Conservation (phyloP, 331 rosid genomes). For the Pyrus hybrid region DNA sequence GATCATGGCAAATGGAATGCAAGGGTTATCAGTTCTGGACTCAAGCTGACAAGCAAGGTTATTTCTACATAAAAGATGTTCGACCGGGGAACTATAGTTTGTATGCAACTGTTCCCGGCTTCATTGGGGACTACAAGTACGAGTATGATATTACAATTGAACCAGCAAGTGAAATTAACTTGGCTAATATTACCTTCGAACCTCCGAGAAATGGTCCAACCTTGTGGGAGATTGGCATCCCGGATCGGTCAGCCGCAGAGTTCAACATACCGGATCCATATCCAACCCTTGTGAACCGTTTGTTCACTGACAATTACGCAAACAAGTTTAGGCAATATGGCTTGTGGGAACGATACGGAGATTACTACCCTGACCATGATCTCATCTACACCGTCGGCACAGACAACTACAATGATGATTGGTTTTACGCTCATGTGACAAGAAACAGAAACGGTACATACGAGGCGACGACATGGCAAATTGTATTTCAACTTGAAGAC, state of each 20-base stretch:
- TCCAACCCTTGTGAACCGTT: conserved; percentile 29
- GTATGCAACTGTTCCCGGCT: conserved; percentile 76
- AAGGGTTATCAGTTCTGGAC: conserved; percentile 97
- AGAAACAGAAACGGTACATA: conserved; percentile 15
- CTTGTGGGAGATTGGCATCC: conserved; percentile 81
- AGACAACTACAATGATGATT: conserved; percentile 20
- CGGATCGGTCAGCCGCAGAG: conserved; percentile 73
- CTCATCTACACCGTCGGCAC: conserved; percentile 36
- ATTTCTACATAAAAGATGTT: conserved; percentile 42
- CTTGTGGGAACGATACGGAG: conserved; percentile 60
- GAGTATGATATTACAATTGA: conserved; percentile 21
- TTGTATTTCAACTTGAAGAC: conserved; percentile 33
- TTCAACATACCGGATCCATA: conserved; percentile 47
- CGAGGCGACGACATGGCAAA: conserved; percentile 57
- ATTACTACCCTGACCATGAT: conserved; percentile 39
- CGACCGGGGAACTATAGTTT: conserved; percentile 62
- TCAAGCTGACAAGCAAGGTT: conserved; percentile 37
- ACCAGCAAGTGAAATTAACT: conserved; percentile 27
- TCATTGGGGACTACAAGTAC: conserved; percentile 63
- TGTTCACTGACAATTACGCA: conserved; percentile 15
- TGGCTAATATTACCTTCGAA: conserved; percentile 26
- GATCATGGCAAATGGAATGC: conserved; percentile 85
- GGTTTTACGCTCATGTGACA: conserved; percentile 69
- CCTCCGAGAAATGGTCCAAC: conserved; percentile 86
- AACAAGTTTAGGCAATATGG: conserved; percentile 68